These are phyloP conservation scores for Mariannaea elegans DNA, from an alignment of 2,329 filamentous ascomycete species.

Conservation along the genomic window DNA sequence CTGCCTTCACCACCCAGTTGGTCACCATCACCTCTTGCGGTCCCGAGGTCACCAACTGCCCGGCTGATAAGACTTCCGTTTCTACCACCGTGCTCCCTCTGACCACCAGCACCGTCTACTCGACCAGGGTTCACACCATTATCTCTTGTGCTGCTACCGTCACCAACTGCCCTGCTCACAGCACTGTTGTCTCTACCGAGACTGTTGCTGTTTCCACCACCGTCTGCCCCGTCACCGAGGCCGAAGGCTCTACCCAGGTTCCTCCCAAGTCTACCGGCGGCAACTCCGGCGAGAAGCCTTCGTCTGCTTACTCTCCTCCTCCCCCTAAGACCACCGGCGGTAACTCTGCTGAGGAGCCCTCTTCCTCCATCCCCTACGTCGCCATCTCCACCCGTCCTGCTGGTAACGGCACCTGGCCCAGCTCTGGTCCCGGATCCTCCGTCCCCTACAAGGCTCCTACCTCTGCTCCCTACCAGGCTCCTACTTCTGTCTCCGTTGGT, in stretches of 20 bases:
- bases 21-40: conserved; percentile 70
- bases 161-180: conserved; percentile 66
- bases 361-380: not conserved
- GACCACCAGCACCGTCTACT: conserved; percentile 63
- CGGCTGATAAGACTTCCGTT: conserved; percentile 35
- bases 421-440: not conserved
- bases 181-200: conserved; percentile 49
- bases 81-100: conserved; percentile 44
- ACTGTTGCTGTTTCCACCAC: conserved; percentile 51
- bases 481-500: conserved; percentile 32
- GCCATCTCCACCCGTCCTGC: not conserved
- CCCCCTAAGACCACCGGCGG: conserved; percentile 17
- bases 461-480: conserved; percentile 20
- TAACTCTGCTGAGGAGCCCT: conserved; percentile 21
- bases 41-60: conserved; percentile 41
- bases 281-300: conserved; percentile 20
- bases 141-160: conserved; percentile 68
- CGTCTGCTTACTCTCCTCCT: conserved; percentile 13
- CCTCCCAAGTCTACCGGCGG: conserved; percentile 26
- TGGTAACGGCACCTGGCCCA: conserved; percentile 3
- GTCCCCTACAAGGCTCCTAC: not conserved
- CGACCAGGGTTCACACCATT: conserved; percentile 68
- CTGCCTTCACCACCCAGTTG: conserved; percentile 66
- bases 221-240: conserved; percentile 49
- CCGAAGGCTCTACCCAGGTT: conserved; percentile 29